Conservation (phyloP, 495 filamentous ascomycete species). For the Massariosphaeria phaeospora region DNA sequence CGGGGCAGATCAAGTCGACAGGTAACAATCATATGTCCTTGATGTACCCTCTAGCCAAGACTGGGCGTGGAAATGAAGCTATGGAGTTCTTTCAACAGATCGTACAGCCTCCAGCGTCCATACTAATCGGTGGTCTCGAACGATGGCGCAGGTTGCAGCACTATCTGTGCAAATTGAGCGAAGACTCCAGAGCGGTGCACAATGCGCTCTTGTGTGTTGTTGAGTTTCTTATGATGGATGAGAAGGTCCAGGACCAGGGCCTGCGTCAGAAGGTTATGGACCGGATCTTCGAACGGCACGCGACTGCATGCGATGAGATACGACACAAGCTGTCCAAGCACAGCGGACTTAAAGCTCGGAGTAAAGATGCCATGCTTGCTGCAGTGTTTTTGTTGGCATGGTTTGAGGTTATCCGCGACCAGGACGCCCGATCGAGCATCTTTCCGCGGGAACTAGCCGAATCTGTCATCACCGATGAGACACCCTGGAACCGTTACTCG, state of each 20-base stretch:
- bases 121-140: neutral
- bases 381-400: neutral
- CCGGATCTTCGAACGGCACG: neutral
- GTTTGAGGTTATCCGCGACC: neutral
- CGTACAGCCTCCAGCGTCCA: neutral
- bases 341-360: neutral
- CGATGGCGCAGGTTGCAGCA: neutral
- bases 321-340: neutral
- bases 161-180: neutral
- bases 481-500: neutral
- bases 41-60: too few relatives aligned
- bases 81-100: neutral
- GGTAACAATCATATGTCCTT: too few relatives aligned
- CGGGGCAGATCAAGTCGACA: too few relatives aligned
- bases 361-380: neutral
- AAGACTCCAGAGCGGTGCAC: neutral
- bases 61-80: too few relatives aligned
- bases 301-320: neutral
- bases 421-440: neutral
- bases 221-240: neutral
- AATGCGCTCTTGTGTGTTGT: neutral
- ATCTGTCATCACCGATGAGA: neutral
- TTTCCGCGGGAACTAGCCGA: neutral
- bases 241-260: neutral
- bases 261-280: neutral